Evolutionary conservation across 78 protist species (phyloP).

Genomic region (Mantamonas sphyraenae): DNA sequence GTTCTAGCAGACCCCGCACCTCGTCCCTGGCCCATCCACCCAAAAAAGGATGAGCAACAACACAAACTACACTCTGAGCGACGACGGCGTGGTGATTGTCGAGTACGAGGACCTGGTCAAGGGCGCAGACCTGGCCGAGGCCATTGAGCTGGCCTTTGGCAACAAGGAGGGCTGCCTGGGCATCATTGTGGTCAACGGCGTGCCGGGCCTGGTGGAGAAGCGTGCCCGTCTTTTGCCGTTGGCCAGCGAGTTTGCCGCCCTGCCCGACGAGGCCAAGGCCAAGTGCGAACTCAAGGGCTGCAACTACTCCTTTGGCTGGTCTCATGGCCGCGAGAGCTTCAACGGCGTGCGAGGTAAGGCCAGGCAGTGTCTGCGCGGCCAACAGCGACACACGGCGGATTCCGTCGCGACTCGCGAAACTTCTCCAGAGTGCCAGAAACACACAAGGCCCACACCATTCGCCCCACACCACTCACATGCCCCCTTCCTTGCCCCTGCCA

Average conservation of each 20-base stretch:
- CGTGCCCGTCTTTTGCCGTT: neutral
- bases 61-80: too few species aligned
- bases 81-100: too few species aligned
- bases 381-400: too few species aligned
- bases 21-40: too few species aligned
- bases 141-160: neutral
- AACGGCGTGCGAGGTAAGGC: too few species aligned
- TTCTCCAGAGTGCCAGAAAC: too few species aligned
- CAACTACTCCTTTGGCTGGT: slow-evolving; percentile 4
- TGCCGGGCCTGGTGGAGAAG: neutral
- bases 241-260: neutral
- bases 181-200: neutral
- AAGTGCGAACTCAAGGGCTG: neutral
- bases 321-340: too few species aligned
- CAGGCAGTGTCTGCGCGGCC: too few species aligned
- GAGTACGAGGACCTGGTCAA: neutral
- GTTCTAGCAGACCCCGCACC: too few species aligned
- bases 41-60: too few species aligned
- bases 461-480: neutral
- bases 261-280: neutral
- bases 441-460: neutral
- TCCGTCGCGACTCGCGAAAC: too few species aligned
- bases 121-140: neutral
- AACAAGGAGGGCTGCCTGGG: neutral
- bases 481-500: neutral